These are phyloP conservation scores for Hypoxylon fragiforme DNA, from an alignment of 495 filamentous ascomycete species.

Conservation along the genomic window DNA sequence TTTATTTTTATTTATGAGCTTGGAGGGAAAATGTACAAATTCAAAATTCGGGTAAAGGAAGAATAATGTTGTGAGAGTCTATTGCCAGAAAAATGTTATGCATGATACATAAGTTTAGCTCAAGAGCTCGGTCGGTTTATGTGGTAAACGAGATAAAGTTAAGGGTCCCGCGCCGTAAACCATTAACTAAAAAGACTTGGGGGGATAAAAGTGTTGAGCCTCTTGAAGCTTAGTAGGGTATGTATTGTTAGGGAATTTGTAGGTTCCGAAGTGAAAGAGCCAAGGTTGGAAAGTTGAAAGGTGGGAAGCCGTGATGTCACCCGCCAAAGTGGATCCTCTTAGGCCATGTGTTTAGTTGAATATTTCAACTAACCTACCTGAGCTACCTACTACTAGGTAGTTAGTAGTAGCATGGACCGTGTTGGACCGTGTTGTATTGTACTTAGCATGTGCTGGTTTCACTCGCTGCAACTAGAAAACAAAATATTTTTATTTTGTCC, in stretches of 20 bases:
- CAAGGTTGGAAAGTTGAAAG: slow-evolving; percentile 11
- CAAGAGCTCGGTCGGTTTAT: neutral
- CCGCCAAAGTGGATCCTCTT: slow-evolving; percentile 18
- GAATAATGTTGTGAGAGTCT: no score
- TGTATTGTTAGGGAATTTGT: no score
- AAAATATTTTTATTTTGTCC: no score
- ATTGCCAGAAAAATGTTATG: neutral
- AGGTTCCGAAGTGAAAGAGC: no score
- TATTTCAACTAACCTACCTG: no score
- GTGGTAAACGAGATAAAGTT: no score
- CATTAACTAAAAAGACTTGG: neutral
- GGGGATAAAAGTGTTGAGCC: neutral
- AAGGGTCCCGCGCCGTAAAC: neutral
- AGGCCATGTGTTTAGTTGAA: slow-evolving; percentile 28
- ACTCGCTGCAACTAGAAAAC: slow-evolving; percentile 21
- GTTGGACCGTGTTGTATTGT: no score
- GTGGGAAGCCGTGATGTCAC: slow-evolving; percentile 27
- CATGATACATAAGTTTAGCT: neutral
- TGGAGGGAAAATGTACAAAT: neutral
- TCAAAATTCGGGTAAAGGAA: neutral
- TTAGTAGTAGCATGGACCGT: no score
- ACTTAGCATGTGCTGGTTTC: slow-evolving; percentile 29
- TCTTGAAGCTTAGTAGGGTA: no score
- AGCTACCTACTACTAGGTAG: no score
- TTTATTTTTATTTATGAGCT: neutral